Conservation (phyloP, 1,284 basidiomycete genomes). For the Ganoderma leucocontextum region DNA sequence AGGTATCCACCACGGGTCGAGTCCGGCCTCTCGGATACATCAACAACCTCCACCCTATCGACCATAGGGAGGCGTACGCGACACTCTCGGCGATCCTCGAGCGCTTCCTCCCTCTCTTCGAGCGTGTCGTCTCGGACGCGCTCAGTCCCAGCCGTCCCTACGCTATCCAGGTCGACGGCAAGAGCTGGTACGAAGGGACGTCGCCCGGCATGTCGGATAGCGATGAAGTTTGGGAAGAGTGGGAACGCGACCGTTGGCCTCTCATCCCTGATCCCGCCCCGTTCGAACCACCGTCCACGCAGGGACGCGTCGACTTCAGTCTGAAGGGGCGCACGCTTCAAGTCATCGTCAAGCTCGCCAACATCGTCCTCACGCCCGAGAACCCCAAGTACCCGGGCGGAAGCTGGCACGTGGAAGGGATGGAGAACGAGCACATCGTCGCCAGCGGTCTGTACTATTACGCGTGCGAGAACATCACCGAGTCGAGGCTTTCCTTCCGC, state of each 20-base stretch:
- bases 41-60: slow-evolving; percentile 20
- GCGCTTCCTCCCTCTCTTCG: slow-evolving; percentile 21
- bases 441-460: slow-evolving; percentile 32
- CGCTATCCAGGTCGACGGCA: background rate
- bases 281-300: slow-evolving; percentile 3
- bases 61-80: slow-evolving; percentile 6
- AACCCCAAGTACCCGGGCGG: slow-evolving; percentile 16
- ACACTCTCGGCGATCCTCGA: slow-evolving; percentile 12
- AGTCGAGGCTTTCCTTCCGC: slow-evolving; percentile 30
- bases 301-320: background rate
- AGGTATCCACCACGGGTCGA: slow-evolving; percentile 10
- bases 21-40: slow-evolving; percentile 18
- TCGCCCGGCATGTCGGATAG: background rate
- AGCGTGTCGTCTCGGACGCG: slow-evolving; percentile 17
- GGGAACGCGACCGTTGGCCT: slow-evolving; percentile 11
- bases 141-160: background rate
- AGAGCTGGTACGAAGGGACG: slow-evolving; percentile 9
- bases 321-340: background rate
- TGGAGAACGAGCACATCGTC: slow-evolving; percentile 56
- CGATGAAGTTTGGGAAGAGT: slow-evolving; percentile 1
- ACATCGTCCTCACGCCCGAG: slow-evolving; percentile 2
- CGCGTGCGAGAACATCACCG: slow-evolving; percentile 26
- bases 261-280: slow-evolving; percentile 16
- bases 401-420: slow-evolving; percentile 43
- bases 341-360: background rate